Evolutionary conservation across 2,329 filamentous ascomycete species (phyloP).

Genomic region (Claviceps monticola): DNA sequence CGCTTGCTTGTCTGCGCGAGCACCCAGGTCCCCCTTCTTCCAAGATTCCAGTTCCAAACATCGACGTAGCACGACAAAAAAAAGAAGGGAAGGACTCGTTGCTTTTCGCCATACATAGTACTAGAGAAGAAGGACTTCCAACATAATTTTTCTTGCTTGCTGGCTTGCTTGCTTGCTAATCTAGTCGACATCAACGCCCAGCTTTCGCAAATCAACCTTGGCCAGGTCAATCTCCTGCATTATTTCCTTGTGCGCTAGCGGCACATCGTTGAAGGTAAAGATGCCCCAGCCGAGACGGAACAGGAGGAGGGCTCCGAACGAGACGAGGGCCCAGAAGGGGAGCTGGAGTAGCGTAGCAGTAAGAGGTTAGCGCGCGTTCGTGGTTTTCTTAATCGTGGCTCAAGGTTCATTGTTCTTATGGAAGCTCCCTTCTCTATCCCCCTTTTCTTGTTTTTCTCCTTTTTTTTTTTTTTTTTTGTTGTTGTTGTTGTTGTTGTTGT

Average conservation of each 20-base stretch:
- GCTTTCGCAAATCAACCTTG: constrained; percentile 55
- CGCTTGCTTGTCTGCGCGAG: too few species aligned
- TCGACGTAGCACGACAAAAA: too few species aligned
- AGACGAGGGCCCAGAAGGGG: constrained; percentile 83
- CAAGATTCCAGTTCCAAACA: too few species aligned
- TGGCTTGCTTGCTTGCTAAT: too few species aligned
- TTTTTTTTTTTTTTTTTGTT: background rate
- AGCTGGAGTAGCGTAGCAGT: constrained; percentile 39
- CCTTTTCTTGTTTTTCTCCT: background rate
- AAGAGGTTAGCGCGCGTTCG: too few species aligned
- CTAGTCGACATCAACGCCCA: constrained; percentile 69
- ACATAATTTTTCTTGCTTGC: too few species aligned
- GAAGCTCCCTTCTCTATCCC: background rate
- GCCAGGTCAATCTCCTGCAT: constrained; percentile 72
- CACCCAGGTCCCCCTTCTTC: too few species aligned
- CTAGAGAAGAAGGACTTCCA: too few species aligned
- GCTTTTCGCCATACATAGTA: too few species aligned
- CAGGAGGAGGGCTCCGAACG: constrained; percentile 83
- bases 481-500: background rate
- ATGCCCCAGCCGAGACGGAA: constrained; percentile 86
- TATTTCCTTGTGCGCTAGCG: constrained; percentile 77
- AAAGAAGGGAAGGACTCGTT: too few species aligned
- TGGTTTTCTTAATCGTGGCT: background rate
- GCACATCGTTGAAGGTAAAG: constrained; percentile 92
- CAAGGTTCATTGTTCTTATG: too few species aligned